Conservation (phyloP, 352 stramenopile genomes). For the Pythium dissimile region DNA sequence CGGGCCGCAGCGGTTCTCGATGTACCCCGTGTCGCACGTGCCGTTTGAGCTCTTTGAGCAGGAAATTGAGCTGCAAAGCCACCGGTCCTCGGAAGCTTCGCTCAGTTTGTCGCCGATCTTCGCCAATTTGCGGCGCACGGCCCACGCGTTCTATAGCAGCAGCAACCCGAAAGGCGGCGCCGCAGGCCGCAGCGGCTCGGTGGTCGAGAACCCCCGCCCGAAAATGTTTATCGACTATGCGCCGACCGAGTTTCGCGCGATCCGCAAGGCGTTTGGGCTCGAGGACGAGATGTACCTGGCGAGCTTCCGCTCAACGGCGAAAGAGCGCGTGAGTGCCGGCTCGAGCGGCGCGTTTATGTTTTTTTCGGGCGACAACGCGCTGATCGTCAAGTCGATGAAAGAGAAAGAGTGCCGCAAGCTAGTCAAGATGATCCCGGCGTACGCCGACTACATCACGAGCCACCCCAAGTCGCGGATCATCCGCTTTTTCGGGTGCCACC, state of each 20-base stretch:
- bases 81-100: constrained; percentile 29
- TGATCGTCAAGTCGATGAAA: constrained; percentile 89
- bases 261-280: constrained; percentile 58
- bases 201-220: constrained; percentile 45
- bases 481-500: constrained; percentile 84
- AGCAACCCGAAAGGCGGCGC: constrained; percentile 29
- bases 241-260: constrained; percentile 57
- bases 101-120: constrained; percentile 37
- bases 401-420: constrained; percentile 72
- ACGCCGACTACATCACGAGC: constrained; percentile 55
- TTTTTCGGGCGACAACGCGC: constrained; percentile 81
- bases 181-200: background rate
- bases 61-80: constrained; percentile 66
- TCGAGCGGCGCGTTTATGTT: constrained; percentile 91
- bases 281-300: constrained; percentile 67
- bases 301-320: constrained; percentile 70
- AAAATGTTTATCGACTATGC: constrained; percentile 80
- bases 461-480: constrained; percentile 72
- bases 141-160: constrained; percentile 30
- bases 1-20: constrained; percentile 32
- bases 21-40: constrained; percentile 71
- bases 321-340: constrained; percentile 75
- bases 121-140: constrained; percentile 43
- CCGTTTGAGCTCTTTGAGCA: constrained; percentile 76
- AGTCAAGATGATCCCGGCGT: constrained; percentile 66